Conservation (phyloP, 352 stramenopile genomes). For the Aphanomyces euteiches region DNA sequence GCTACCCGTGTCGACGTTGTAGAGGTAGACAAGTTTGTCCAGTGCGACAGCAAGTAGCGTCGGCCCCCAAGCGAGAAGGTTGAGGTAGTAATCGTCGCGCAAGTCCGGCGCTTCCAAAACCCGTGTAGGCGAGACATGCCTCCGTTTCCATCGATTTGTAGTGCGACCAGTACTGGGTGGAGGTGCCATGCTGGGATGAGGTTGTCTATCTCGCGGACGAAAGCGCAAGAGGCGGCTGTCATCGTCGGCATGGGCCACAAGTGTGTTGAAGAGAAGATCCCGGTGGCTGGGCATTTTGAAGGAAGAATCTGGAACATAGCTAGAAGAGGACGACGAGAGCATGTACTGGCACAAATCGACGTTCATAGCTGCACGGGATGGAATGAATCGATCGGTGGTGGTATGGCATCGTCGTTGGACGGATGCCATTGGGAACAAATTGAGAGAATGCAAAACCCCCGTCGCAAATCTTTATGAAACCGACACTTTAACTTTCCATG, state of each 20-base stretch:
- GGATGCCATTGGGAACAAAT: background rate
- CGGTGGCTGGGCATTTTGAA: background rate
- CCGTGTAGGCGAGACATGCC: constrained; percentile 78
- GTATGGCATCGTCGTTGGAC: background rate
- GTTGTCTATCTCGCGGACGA: background rate
- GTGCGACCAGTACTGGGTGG: background rate
- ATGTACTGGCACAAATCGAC: constrained; percentile 1
- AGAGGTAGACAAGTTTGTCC: constrained; percentile 97
- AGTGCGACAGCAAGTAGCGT: constrained; percentile 97
- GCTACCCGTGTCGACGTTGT: constrained; percentile 93
- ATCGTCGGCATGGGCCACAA: background rate
- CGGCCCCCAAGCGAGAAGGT: constrained; percentile 96
- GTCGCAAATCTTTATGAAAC: no score
- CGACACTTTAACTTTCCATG: no score
- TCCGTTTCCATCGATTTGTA: constrained; percentile 28
- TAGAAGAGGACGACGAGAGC: background rate
- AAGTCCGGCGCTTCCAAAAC: constrained; percentile 98
- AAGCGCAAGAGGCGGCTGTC: constrained; percentile 11
- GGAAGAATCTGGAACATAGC: background rate
- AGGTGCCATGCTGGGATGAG: background rate
- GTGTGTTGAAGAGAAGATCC: constrained; percentile 10
- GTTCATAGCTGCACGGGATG: constrained; percentile 14
- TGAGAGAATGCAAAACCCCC: background rate
- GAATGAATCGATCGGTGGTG: constrained; percentile 6
- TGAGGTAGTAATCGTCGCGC: constrained; percentile 99